A percentile compares a stretch with the other conserved stretches of the same genome.
phyloP scores from a whole-genome alignment of 192 early-diverging fungal species.

The Rhizophagus clarus region DNA sequence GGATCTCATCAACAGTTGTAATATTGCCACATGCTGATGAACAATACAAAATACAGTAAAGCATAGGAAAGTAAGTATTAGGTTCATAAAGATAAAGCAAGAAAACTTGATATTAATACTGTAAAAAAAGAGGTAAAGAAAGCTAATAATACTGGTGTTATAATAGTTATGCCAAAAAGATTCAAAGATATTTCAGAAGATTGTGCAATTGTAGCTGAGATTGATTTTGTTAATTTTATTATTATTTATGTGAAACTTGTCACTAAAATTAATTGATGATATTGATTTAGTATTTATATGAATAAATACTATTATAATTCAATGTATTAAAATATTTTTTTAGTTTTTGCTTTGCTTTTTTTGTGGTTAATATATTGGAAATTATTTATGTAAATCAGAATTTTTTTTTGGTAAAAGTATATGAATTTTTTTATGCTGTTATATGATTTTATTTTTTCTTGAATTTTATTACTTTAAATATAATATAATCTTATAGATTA shows the following conservation, averaged over 20 bases:
- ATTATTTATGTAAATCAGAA: too few relatives aligned
- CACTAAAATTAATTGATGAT: background rate
- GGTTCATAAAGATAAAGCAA: background rate
- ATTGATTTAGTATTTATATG: too few relatives aligned
- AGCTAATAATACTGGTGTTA: background rate
- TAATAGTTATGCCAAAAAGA: conserved; percentile 7
- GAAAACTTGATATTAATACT: background rate
- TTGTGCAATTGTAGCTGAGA: background rate
- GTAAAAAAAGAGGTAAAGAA: conserved; percentile 1
- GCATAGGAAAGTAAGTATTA: background rate
- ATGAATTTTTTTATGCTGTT: too few relatives aligned
- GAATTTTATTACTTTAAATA: too few relatives aligned
- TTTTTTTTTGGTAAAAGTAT: too few relatives aligned
- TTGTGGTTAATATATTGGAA: too few relatives aligned
- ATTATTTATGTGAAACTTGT: conserved; percentile 9
- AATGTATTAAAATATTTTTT: too few relatives aligned
- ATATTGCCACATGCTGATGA: conserved; percentile 16
- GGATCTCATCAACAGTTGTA: background rate
- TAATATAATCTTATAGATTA: too few relatives aligned
- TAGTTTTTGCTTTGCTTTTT: too few relatives aligned
- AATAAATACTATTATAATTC: too few relatives aligned
- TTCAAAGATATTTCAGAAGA: conserved; percentile 1
- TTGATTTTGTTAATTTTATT: conserved; percentile 11
- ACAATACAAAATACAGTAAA: background rate
- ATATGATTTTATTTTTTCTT: too few relatives aligned